Evolutionary conservation across 1,284 basidiomycete genomes (phyloP), one percentile per base, ranked within the genome.

Genomic region (Stereum hirsutum): DNA sequence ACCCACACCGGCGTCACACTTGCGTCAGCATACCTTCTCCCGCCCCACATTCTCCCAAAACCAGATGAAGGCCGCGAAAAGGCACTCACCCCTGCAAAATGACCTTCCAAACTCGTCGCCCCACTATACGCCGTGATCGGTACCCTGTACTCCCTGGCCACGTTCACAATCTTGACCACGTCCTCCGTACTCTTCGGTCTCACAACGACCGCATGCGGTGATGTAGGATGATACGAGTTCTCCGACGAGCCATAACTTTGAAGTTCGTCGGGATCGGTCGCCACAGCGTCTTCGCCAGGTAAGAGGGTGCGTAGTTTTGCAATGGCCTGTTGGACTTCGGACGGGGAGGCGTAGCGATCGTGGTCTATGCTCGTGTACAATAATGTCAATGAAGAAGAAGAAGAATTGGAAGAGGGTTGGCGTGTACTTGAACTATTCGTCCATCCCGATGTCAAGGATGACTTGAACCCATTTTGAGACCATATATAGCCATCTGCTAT

Each of bases 61-160:
- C 35, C 28, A 11, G 4, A 31, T n/a, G n/a, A n/a, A n/a, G n/a
- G n/a, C 28, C 21, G 25, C 17, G 27, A 11, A 39, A 5, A 27
- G 14, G 15, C 15, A 42, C 41, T 20, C 33, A 42, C 41, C 24
- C 41, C 41, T 7, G 41, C 34, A 27, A 42, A 42, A 10, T 42
- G 41, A 2, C 41, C 41, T 25, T 42, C 41, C 41, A 42, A 26
- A 36, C 41, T 42, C n/a, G 41, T 42, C 33, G 41, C 41, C 11
- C 41, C 41, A 19, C 41, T 42, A 15, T 42, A 42, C 24, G 41
- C 23, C 8, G 33, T 36, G 23, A 42, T 27, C 23, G 41, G 32
- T 24, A 42, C 41, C 32, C 33, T 32, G 24, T 36, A 42, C 41
- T 36, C 20, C 41, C 41, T 23, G 21, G 41, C 31, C 8, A 42